Evolutionary conservation across 257 asterid species (phyloP), one percentile per base, ranked within the genome.

Genomic region (Solanum chmielewskii): DNA sequence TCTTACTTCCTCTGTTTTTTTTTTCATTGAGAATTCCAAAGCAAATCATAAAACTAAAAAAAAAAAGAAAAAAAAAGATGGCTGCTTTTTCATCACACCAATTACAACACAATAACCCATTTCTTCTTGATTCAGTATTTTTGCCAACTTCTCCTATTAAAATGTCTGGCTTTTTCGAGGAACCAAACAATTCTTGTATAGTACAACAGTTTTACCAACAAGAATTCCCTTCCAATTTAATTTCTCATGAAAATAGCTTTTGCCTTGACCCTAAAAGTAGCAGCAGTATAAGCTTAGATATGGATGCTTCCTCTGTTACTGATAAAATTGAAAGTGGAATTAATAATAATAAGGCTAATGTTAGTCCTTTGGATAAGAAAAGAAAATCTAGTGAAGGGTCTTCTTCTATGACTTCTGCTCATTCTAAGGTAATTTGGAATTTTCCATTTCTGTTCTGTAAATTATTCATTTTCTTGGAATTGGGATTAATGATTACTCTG

Each of bases 231-330:
- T 20, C 66, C 33, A 56, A 78, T 83, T 12, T 73, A 10, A 15
- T 47, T 82, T n/a, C 78, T 39, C 73, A 87, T 68, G 86, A 81
- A 47, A 64, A 33, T 66, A 56, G 83, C 75, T 15, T 20, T 86
- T 59, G 87, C 59, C 87, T 85, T 76, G 90, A 78, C 84, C 90
- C 39, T 37, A 37, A 90, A 39, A 89, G 85, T 33, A 75, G 62
- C 20, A 49, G 88, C 90, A 88, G 91, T 85, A 11, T 27, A 25
- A 80, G 42, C 27, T 80, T 80, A 60, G 85, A 80, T 47, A 80
- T 80, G 27, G 92, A 91, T 86, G 93, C 96, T 69, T 92, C 94
- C 5, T 92, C 96, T 29, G 91, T 81, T 9, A 88, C 93, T 68
- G 91, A 88, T 76, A 91, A 88, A 85, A 86, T 59, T 70, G 90